Evolutionary conservation across 257 asterid species (phyloP).

Genomic region (Jaltomata sinuosa): DNA sequence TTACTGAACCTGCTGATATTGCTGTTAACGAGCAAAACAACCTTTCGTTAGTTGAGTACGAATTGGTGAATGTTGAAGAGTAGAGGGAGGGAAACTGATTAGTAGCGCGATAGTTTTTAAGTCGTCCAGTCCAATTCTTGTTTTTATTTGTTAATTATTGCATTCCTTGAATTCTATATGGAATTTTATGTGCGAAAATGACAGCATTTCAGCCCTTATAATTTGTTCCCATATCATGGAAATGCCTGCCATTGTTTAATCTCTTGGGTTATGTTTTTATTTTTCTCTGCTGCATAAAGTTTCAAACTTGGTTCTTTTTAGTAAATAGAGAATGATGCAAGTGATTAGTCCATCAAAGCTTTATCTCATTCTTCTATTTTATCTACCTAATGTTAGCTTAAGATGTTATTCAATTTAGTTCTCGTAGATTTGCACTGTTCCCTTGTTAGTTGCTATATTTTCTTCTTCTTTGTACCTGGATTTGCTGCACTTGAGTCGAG

Average conservation of each 20-base stretch:
- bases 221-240: background rate
- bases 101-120: background rate
- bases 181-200: background rate
- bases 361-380: background rate
- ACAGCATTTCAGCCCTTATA: background rate
- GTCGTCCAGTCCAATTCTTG: background rate
- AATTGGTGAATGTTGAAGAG: slow-evolving; percentile 3
- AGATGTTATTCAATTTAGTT: background rate
- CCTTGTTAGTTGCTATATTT: too few relatives aligned
- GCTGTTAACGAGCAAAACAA: background rate
- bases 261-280: background rate
- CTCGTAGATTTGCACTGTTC: too few relatives aligned
- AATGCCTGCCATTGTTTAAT: background rate
- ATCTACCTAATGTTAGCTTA: background rate
- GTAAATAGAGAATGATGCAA: background rate
- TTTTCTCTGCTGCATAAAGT: background rate
- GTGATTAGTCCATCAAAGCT: background rate
- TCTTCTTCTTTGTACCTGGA: too few relatives aligned
- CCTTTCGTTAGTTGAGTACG: background rate
- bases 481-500: too few relatives aligned
- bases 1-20: background rate
- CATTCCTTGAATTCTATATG: background rate
- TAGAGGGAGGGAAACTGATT: background rate
- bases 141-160: background rate
- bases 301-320: background rate